Percentiles rank a stretch among this genome's conserved stretches.
Evolutionary conservation across 371 early-diverging fungal species (phyloP).

Genomic region (Amoeboaphelidium protococcarum): DNA sequence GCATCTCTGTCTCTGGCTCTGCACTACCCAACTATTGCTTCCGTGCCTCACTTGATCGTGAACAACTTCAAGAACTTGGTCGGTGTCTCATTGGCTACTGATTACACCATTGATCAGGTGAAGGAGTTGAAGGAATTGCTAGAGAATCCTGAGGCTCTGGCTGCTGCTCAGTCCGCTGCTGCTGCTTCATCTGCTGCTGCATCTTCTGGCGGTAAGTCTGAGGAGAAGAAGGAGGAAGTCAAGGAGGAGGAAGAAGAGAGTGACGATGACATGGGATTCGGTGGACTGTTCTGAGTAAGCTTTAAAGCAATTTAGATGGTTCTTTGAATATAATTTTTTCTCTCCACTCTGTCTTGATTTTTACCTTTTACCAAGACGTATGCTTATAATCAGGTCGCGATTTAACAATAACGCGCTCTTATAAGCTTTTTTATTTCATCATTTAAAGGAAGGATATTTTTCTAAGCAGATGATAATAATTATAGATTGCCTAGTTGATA

Average conservation of each 20-base stretch:
- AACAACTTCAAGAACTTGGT: constrained; percentile 10
- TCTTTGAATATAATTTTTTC: too few relatives aligned
- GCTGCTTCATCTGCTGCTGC: constrained; percentile 14
- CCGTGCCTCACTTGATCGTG: constrained; percentile 61
- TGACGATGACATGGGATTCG: constrained; percentile 59
- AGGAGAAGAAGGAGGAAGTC: constrained; percentile 14
- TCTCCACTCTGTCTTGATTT: too few relatives aligned
- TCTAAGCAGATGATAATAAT: too few relatives aligned
- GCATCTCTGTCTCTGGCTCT: constrained; percentile 85
- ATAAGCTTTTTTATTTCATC: too few relatives aligned
- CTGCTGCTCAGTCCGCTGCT: constrained; percentile 25
- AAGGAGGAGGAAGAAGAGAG: constrained; percentile 36
- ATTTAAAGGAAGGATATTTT: too few relatives aligned
- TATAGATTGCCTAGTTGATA: too few relatives aligned
- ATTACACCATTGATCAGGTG: background rate
- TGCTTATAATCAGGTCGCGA: too few relatives aligned
- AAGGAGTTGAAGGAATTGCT: constrained; percentile 56
- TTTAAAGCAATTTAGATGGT: too few relatives aligned
- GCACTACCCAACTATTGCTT: constrained; percentile 78
- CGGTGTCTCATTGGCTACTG: constrained; percentile 34
- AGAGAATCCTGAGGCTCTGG: constrained; percentile 62
- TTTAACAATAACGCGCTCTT: too few relatives aligned
- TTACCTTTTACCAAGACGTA: too few relatives aligned
- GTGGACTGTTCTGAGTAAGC: too few relatives aligned
- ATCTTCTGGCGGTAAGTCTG: constrained; percentile 5